A percentile compares a stretch with the other conserved stretches of the same genome.
Evolutionary conservation across 169 alveolate genomes (phyloP).

Genomic region (Eimeria necatrix): DNA sequence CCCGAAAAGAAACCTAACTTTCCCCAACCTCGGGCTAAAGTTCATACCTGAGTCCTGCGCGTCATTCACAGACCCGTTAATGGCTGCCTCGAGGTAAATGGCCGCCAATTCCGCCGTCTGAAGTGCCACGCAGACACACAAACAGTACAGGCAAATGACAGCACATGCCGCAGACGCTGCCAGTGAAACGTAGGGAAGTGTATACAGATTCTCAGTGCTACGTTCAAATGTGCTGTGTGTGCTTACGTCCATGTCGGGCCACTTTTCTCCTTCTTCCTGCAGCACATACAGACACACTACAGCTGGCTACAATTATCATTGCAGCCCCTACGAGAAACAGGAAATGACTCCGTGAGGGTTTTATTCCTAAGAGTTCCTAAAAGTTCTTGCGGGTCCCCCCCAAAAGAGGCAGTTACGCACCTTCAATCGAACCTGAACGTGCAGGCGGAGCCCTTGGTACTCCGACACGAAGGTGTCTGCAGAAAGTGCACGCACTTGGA

Average conservation of each 20-base stretch:
- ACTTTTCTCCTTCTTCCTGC: conserved; percentile 36
- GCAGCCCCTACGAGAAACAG: neutral
- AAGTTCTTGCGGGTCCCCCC: too few relatives aligned
- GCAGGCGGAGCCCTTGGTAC: neutral
- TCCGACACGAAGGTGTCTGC: neutral
- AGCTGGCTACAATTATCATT: too few relatives aligned
- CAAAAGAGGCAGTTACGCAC: neutral
- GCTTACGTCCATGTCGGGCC: neutral
- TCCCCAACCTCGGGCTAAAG: too few relatives aligned
- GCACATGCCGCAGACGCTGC: neutral
- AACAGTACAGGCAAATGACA: neutral
- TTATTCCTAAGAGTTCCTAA: too few relatives aligned
- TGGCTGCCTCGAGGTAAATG: conserved; percentile 14
- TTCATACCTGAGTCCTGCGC: neutral
- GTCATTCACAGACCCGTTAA: neutral
- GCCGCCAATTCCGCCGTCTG: neutral
- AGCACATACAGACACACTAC: neutral
- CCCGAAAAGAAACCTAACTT: too few relatives aligned
- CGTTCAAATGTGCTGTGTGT: neutral
- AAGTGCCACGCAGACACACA: neutral
- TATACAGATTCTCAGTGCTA: too few relatives aligned
- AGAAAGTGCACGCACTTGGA: too few relatives aligned
- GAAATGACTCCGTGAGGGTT: neutral
- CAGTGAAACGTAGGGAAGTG: neutral
- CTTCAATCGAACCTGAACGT: neutral